Evolutionary conservation across 2,329 filamentous ascomycete genomes (phyloP), one percentile per base, ranked within the genome.

Genomic region (Paracorniculantispora psalliotae): DNA sequence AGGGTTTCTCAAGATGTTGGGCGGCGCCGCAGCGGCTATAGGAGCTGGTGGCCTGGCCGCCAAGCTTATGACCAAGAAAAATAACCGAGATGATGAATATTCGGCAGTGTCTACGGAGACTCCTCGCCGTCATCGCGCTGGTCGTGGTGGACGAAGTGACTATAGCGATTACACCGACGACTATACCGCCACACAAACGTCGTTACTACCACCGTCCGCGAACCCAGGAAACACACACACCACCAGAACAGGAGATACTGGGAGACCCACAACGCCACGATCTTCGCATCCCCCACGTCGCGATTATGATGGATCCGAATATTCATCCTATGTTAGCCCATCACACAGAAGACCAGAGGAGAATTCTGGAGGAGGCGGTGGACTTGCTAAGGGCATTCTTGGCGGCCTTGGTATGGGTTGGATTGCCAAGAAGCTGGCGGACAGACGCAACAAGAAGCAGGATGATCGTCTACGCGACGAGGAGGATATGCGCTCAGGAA

Each of bases 341-440:
- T 91, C 87, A 47, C 78, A 80, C 57, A 81, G 82, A 47, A 77
- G 78, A 26, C 67, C 74, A 13, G 77, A 77, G 8, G 76, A 57
- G 78, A 21, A 73, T 62, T 7, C 73, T 79, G 59, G 73, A 63
- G 66, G 72, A 13, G 79, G 81, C 62, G 78, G 79, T 1, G 47
- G 56, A 2, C 72, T 79, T n/a, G 80, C 79, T 23, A 84, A 87
- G 63, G 82, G 82, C 1, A 65, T 85, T 15, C 67, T 87, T 52
- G 85, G 82, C 9, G 78, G 86, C 2, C 72, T 90, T 26, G 88
- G 88, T 2, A 76, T 88, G 35, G 89, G 88, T 9, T 89, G 87
- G 76, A 74, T 92, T 50, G 82, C 83, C 7, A 87, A 82, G 73
- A 83, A 84, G 69, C 79, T 89, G 70, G 83, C 81, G 64, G 79